phyloP scores from a whole-genome alignment of 495 filamentous ascomycete genomes.

The Annulohypoxylon stygium region DNA sequence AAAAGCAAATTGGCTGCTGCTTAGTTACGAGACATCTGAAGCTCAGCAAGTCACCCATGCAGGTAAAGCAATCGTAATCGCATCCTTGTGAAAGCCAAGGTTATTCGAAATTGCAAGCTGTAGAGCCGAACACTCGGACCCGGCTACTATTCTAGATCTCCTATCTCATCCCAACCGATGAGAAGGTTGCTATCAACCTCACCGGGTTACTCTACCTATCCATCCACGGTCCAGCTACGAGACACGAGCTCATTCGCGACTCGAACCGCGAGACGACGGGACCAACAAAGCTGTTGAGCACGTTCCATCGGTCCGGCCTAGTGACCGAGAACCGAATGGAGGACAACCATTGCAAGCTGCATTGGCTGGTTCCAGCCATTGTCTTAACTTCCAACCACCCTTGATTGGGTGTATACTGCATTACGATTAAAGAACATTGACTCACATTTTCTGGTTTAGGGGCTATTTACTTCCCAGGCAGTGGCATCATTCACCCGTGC shows the following conservation, averaged over 20 bases:
- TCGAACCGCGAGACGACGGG: slow-evolving; percentile 27
- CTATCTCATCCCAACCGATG: slow-evolving; percentile 17
- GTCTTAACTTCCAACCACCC: neutral
- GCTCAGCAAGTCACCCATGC: slow-evolving; percentile 62
- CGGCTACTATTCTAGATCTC: slow-evolving; percentile 28
- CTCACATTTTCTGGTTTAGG: slow-evolving; percentile 47
- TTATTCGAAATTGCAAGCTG: slow-evolving; percentile 8
- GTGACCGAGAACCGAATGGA: slow-evolving; percentile 36
- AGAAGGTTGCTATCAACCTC: slow-evolving; percentile 18
- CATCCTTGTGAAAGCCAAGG: slow-evolving; percentile 55
- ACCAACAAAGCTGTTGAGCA: slow-evolving; percentile 48
- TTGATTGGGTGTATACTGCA: slow-evolving; percentile 17
- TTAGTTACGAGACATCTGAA: slow-evolving; percentile 69
- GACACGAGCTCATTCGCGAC: slow-evolving; percentile 25
- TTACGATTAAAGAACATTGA: slow-evolving; percentile 34
- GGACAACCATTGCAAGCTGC: slow-evolving; percentile 42
- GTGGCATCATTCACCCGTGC: slow-evolving; percentile 39
- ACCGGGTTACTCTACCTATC: slow-evolving; percentile 19
- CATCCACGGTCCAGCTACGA: slow-evolving; percentile 22
- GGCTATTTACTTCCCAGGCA: slow-evolving; percentile 47
- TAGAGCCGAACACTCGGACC: slow-evolving; percentile 16
- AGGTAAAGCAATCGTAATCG: slow-evolving; percentile 72
- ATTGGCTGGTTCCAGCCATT: slow-evolving; percentile 33
- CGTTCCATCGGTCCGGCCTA: slow-evolving; percentile 34
- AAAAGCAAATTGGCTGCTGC: slow-evolving; percentile 68